Evolutionary conservation across 345 rosid species (phyloP).

Genomic region (Syzygium aqueum): DNA sequence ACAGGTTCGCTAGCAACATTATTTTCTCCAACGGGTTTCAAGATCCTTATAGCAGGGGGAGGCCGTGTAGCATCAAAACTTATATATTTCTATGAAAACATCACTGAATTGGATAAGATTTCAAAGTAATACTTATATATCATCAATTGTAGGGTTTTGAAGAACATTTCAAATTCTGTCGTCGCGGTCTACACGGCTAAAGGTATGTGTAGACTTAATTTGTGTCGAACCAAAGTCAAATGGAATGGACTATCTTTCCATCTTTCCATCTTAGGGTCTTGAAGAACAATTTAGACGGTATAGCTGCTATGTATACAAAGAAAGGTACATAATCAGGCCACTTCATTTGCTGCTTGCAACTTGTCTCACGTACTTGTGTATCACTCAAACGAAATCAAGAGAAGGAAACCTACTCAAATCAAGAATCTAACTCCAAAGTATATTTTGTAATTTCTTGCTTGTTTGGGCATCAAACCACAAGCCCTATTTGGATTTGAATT

Average conservation of each 20-base stretch:
- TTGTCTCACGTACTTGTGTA: too few relatives aligned
- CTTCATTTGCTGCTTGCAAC: too few relatives aligned
- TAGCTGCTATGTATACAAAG: too few relatives aligned
- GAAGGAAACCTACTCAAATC: too few relatives aligned
- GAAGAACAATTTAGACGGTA: too few relatives aligned
- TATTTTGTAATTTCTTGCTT: too few relatives aligned
- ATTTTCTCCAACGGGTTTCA: not conserved
- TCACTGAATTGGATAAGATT: not conserved
- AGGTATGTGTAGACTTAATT: slow-evolving; percentile 4
- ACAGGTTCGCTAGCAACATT: not conserved
- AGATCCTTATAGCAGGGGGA: not conserved
- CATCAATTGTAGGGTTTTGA: slow-evolving; percentile 12
- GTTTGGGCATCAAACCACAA: too few relatives aligned
- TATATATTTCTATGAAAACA: not conserved
- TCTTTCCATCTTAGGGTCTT: not conserved
- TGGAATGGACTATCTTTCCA: not conserved
- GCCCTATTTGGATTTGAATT: too few relatives aligned
- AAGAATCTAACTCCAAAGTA: too few relatives aligned
- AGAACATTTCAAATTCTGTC: slow-evolving; percentile 32
- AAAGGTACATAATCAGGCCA: too few relatives aligned
- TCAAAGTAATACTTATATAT: not conserved
- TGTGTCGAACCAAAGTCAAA: not conserved
- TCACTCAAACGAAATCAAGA: too few relatives aligned
- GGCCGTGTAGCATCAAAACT: not conserved
- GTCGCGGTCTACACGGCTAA: slow-evolving; percentile 18